Evolutionary conservation across 2,329 filamentous ascomycete genomes (phyloP), one percentile per base, ranked within the genome.

Genomic region (Claviceps paspali): DNA sequence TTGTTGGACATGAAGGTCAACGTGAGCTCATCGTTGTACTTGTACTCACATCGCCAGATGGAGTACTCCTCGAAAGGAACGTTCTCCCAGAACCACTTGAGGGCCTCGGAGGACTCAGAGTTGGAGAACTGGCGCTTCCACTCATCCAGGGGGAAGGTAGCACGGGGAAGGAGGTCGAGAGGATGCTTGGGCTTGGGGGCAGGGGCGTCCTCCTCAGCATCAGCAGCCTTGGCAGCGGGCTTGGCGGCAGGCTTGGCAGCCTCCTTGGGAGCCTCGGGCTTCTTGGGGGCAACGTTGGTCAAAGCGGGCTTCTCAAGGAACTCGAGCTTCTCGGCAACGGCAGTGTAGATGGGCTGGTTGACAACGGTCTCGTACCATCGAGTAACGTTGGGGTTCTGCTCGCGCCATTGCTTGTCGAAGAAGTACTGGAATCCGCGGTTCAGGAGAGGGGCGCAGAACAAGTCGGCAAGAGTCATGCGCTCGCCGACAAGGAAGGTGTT

Each of bases 101-200:
- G 70, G 53, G 88, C 85, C 47, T 71, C 79, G 47, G 78, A 69
- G 51, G 83, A 87, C 47, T 95, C 85, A 61, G 81, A 75, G 78
- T 98, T 98, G 55, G 91, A 98, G 78, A 93, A 98, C 64, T 84
- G 79, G 58, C 91, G 86, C 82, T 98, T 98, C 83, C 81, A 94
- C 68, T 98, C 91, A 59, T 98, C 91, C 40, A 98, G 74, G 51
- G 81, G 71, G 57, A 94, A 74, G 41, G 79, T 77, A 44, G 91
- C 68, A 60, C 79, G 81, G 55, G 79, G 76, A 39, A 96, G 82
- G 49, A 75, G 62, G 63, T 94, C 88, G 47, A 93, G 73, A 51
- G 91, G 87, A 73, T 98, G 91, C 82, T 96, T 98, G 59, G 87
- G 65, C 79, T 95, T 96, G 56, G 85, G 83, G 45, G 76, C 61